Evolutionary conservation across 78 protist genomes (phyloP), one percentile per base, ranked within the genome.

Genomic region (Cavenderia fasciculata): DNA sequence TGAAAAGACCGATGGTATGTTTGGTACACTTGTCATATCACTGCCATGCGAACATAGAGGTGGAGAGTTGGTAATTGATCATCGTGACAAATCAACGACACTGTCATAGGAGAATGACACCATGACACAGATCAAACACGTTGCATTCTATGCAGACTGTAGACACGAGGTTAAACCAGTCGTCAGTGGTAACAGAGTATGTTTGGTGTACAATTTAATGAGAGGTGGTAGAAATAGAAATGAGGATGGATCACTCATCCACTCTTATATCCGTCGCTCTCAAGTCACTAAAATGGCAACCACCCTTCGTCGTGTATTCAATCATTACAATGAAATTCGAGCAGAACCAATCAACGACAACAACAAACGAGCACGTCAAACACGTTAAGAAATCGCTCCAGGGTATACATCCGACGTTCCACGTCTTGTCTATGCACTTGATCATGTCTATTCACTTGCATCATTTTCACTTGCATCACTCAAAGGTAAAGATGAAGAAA

Each of bases 151-250:
- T 62, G 33, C 74, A 33, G 86, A 76, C 49, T 29, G 34, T 33
- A 18, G 14, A 43, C 59, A 63, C 47, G 86, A 76, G 47, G 71
- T 76, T 4, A 76, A 76, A 12, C 29, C 3, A 33, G 47, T 76
- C 66, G 62, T 59, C 1, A 43, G 49, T 8, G 86, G 86, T 2
- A 12, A 46, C 19, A 25, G 71, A 36, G 63, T 76, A 10, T 76
- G 86, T 62, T 23, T 76, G 27, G 86, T 76, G 19, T 76, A 75
- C 25, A 75, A 75, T 61, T 33, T 75, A 18, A 49, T 21, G 8
- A 36, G 59, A 27, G 10, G 10, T 49, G 54, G 54, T 49, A 12
- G 54, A 8, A 56, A 56, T n/a, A n/a, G n/a, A n/a, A n/a, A n/a
- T n/a, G n/a, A n/a, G n/a, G n/a, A n/a, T n/a, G n/a, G n/a, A n/a